These are phyloP conservation scores for Myxozyma melibiosi DNA, from an alignment of 805 yeast species.

Conservation along the genomic window DNA sequence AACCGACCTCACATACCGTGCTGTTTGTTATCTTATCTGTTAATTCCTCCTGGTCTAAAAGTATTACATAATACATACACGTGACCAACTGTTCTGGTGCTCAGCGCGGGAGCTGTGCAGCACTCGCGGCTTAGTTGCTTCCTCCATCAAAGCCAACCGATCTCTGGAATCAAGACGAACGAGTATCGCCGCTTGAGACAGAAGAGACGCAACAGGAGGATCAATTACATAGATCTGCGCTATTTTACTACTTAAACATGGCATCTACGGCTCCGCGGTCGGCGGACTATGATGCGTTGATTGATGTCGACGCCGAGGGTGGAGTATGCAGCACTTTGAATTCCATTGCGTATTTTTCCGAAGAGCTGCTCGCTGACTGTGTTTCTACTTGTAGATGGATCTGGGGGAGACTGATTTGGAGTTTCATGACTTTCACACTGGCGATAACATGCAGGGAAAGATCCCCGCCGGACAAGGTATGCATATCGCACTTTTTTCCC, in stretches of 20 bases:
- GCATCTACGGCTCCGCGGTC: conserved; percentile 9
- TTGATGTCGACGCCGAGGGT: conserved; percentile 32
- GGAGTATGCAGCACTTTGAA: conserved; percentile 9
- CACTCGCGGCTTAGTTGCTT: too few relatives aligned
- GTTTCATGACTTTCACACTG: conserved; percentile 35
- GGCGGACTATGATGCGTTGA: conserved; percentile 28
- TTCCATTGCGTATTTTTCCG: not conserved
- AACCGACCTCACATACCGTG: too few relatives aligned
- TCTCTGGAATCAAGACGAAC: too few relatives aligned
- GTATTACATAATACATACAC: too few relatives aligned
- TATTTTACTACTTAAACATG: not conserved
- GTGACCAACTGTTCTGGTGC: too few relatives aligned
- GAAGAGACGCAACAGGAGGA: too few relatives aligned
- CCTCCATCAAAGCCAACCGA: too few relatives aligned
- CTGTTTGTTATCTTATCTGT: too few relatives aligned
- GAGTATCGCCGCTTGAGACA: too few relatives aligned
- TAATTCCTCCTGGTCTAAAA: too few relatives aligned
- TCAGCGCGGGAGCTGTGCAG: too few relatives aligned
- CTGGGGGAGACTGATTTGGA: conserved; percentile 35
- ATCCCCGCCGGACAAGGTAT: conserved; percentile 29
- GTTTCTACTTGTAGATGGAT: conserved; percentile 16
- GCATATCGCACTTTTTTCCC: not conserved
- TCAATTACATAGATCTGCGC: not conserved
- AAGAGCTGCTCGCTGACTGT: not conserved
- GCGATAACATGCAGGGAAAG: conserved; percentile 30